These are phyloP conservation scores for Pichia occidentalis DNA, from an alignment of 805 yeast species.

Conservation along the genomic window DNA sequence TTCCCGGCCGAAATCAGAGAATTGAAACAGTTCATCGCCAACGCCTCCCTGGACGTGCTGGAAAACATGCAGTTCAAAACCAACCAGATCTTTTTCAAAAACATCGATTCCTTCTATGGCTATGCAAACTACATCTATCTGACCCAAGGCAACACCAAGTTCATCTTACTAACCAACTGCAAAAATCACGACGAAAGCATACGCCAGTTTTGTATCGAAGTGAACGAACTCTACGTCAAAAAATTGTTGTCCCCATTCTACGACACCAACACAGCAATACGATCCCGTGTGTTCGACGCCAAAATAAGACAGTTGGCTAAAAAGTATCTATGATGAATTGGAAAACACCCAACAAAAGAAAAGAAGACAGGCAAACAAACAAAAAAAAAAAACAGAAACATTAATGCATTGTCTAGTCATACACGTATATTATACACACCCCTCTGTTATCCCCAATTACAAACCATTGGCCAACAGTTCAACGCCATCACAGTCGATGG, in stretches of 20 bases:
- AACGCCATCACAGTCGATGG: too few relatives aligned
- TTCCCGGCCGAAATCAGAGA: constrained; percentile 70
- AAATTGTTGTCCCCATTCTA: constrained; percentile 84
- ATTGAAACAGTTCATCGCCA: constrained; percentile 79
- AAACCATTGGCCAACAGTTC: too few relatives aligned
- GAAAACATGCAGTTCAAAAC: constrained; percentile 84
- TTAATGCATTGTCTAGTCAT: not conserved
- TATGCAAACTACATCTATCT: constrained; percentile 75
- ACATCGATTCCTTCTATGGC: constrained; percentile 81
- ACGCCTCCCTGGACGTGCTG: constrained; percentile 83
- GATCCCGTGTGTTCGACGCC: constrained; percentile 67
- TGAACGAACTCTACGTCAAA: constrained; percentile 84
- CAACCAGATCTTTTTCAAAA: constrained; percentile 60
- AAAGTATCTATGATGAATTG: constrained; percentile 58
- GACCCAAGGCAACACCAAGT: constrained; percentile 81
- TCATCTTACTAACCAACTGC: constrained; percentile 62
- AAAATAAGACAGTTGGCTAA: constrained; percentile 66
- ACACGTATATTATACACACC: constrained; percentile 2
- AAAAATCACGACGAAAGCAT: constrained; percentile 61
- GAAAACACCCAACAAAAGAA: not conserved
- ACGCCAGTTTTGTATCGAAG: constrained; percentile 75
- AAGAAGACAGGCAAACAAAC: not conserved
- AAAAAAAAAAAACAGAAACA: not conserved
- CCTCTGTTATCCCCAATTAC: too few relatives aligned
- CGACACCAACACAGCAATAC: constrained; percentile 64